Evolutionary conservation across 805 yeast genomes (phyloP), one percentile per base, ranked within the genome.

Genomic region (Candida odintsovae): DNA sequence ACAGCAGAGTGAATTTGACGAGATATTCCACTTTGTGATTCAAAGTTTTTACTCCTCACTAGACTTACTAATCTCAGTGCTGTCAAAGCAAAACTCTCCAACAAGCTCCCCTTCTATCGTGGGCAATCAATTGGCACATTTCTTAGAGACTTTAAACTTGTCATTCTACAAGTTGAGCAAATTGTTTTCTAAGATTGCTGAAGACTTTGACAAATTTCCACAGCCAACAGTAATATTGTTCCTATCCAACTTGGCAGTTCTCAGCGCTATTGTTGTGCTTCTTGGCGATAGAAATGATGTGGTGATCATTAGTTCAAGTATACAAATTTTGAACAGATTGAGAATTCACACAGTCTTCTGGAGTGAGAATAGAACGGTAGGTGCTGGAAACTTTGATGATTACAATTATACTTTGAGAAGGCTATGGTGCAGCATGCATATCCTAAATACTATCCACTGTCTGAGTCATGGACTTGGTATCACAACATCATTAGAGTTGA

Each of bases 271-370:
- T 10, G 71, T 82, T 10, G 64, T 81, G 2, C 65, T 82, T 37
- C 75, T 80, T 21, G 90, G 90, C 0, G 78, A 76, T 44, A 70
- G 73, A 31, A 80, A 77, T 55, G 77, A 86, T 7, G 64, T 80
- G 36, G 42, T 45, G 81, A 83, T 1, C 21, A 67, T 84, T 25
- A 72, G 80, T 4, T 66, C 75, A 47, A 68, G 83, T 1, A 69
- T 74, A 13, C 65, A 81, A 1, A 69, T 80, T 13, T 76, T 82
- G 56, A 78, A 78, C 58, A 88, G 82, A 54, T 75, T 79, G 61
- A 73, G 73, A 50, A 62, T 83, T 9, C 69, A 58, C 57, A 75
- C 57, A 44, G 66, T 69, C 15, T 59, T 63, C 38, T 56, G 58
- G 49, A 44, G 40, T 12, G 57, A 47, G 38, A 38, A 41, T 43